A percentile compares a stretch with the other conserved stretches of the same genome.
phyloP scores from a whole-genome alignment of 2,329 filamentous ascomycete genomes.

The Didymella pomorum region DNA sequence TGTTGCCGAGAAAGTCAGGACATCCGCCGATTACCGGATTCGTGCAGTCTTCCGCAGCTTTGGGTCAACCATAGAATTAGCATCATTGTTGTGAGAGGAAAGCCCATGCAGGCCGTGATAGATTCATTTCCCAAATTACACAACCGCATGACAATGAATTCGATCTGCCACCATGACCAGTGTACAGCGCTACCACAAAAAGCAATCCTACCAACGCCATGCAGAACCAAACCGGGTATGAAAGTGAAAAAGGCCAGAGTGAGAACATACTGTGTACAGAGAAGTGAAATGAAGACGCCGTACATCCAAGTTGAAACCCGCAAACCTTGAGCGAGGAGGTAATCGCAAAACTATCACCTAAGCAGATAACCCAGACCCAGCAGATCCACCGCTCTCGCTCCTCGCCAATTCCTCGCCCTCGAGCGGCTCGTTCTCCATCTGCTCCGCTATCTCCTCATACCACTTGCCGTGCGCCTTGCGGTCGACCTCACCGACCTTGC shows the following conservation, averaged over 20 bases:
- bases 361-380: conserved; percentile 18
- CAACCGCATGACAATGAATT: background rate
- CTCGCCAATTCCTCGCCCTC: conserved; percentile 43
- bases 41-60: no score
- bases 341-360: background rate
- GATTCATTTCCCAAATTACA: no score
- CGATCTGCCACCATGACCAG: background rate
- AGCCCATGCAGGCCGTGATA: background rate
- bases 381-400: conserved; percentile 36
- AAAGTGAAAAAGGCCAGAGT: background rate
- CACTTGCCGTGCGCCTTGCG: conserved; percentile 71
- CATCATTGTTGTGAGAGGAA: no score
- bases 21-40: no score
- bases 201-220: conserved; percentile 1
- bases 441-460: conserved; percentile 73
- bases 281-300: background rate
- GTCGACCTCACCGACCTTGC: conserved; percentile 71
- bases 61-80: no score
- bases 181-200: background rate
- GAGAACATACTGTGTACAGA: background rate
- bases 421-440: conserved; percentile 53
- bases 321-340: background rate
- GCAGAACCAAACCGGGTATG: conserved; percentile 10
- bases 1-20: no score
- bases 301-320: background rate